A percentile compares a stretch with the other conserved stretches of the same genome.
phyloP scores from a whole-genome alignment of 768 basidiomycete species.

The Boletus coccyginus region DNA sequence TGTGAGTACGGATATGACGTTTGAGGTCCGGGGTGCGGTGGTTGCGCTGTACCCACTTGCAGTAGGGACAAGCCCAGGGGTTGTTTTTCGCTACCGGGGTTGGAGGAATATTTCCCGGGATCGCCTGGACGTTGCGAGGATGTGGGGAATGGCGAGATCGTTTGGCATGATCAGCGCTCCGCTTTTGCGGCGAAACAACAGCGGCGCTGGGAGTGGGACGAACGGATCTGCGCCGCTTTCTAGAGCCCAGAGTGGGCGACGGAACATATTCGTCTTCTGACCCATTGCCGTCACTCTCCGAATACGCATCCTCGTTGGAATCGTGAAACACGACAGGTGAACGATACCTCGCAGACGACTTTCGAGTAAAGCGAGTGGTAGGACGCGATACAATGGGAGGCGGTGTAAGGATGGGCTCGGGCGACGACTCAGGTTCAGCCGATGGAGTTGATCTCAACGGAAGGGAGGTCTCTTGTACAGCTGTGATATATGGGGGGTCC shows the following conservation, averaged over 20 bases:
- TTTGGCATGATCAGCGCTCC: conserved; percentile 13
- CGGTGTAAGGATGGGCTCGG: not conserved
- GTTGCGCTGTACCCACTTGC: conserved; percentile 47
- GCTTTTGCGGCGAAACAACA: conserved; percentile 6
- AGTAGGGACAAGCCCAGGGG: conserved; percentile 46
- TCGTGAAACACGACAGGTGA: conserved; percentile 2
- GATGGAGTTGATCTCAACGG: conserved; percentile 1
- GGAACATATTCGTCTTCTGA: conserved; percentile 48
- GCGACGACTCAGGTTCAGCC: not conserved
- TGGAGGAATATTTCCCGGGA: conserved; percentile 16
- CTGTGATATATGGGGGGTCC: conserved; percentile 17
- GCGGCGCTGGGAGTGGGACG: not conserved
- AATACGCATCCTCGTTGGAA: conserved; percentile 31
- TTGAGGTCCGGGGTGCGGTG: conserved; percentile 56
- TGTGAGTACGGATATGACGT: conserved; percentile 57
- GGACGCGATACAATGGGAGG: conserved; percentile 5
- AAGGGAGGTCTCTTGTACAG: conserved; percentile 2
- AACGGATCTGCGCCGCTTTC: conserved; percentile 32
- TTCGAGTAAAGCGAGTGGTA: conserved; percentile 14
- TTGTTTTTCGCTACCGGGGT: conserved; percentile 26
- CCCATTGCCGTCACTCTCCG: conserved; percentile 38
- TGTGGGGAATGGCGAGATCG: conserved; percentile 34
- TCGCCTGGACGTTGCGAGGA: conserved; percentile 47
- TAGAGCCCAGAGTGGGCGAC: conserved; percentile 31
- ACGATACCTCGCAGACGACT: not conserved